Percentiles rank a stretch among this genome's conserved stretches.
Evolutionary conservation across 371 early-diverging fungal genomes (phyloP).

Genomic region (Rhizopus arrhizus): DNA sequence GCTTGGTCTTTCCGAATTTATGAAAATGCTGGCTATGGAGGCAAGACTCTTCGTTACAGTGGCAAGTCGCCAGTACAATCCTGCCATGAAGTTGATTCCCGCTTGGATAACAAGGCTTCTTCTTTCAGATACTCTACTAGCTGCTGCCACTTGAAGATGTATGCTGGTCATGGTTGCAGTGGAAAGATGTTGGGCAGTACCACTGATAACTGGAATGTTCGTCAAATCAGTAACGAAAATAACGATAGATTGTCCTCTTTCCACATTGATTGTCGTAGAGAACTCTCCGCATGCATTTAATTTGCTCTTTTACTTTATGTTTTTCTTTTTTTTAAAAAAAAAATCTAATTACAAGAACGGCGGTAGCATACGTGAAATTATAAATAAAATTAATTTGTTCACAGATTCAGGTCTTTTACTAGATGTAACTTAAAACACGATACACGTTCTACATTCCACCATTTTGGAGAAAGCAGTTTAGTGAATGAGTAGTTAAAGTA

Average conservation of each 20-base stretch:
- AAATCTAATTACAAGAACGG: background rate
- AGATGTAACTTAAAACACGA: no score
- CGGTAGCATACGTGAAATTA: no score
- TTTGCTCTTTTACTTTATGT: background rate
- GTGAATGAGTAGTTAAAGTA: no score
- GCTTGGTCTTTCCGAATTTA: background rate
- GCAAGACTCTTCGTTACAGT: background rate
- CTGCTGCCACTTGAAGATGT: background rate
- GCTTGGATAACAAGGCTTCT: slow-evolving; percentile 2
- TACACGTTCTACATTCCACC: no score
- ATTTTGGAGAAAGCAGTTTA: no score
- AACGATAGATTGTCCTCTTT: slow-evolving; percentile 1
- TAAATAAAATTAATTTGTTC: no score
- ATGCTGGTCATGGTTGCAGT: slow-evolving; percentile 1
- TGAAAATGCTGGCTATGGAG: slow-evolving; percentile 5
- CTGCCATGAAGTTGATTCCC: background rate
- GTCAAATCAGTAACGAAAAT: slow-evolving; percentile 2
- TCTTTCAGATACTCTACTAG: background rate
- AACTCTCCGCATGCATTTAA: background rate
- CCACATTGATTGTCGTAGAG: slow-evolving; percentile 6
- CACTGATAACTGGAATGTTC: slow-evolving; percentile 4
- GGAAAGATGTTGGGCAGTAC: background rate
- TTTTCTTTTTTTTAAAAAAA: background rate
- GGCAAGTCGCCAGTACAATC: background rate
- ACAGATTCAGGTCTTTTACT: no score